A percentile compares a stretch with the other conserved stretches of the same genome.
phyloP scores from a whole-genome alignment of 345 rosid species.

The Gossypium ekmanianum region DNA sequence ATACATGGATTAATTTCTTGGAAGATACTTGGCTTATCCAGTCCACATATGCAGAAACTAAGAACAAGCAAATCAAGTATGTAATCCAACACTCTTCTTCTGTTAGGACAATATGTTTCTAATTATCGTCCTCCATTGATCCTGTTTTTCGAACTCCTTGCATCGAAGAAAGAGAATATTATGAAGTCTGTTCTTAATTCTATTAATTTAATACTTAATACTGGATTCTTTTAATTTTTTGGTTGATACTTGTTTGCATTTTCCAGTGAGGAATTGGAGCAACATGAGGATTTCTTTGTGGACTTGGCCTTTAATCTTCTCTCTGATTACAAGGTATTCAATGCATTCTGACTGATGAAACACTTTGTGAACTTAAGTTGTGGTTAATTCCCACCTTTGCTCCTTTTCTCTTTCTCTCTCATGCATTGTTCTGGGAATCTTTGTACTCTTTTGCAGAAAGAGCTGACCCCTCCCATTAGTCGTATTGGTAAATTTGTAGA shows the following conservation, averaged over 20 bases:
- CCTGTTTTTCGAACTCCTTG: neutral
- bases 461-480: conserved; percentile 65
- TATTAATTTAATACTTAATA: neutral
- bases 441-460: conserved; percentile 48
- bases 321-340: conserved; percentile 63
- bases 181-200: conserved; percentile 8
- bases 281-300: conserved; percentile 70
- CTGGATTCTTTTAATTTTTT: neutral
- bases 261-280: conserved; percentile 77
- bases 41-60: conserved; percentile 52
- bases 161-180: neutral
- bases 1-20: conserved; percentile 87
- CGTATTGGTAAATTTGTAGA: conserved; percentile 79
- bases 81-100: conserved; percentile 19
- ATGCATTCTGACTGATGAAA: neutral
- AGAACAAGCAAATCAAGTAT: conserved; percentile 59
- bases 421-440: neutral
- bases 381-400: neutral
- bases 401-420: neutral
- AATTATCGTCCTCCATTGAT: neutral
- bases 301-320: conserved; percentile 67
- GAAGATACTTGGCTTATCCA: conserved; percentile 92
- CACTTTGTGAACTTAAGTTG: neutral
- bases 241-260: conserved; percentile 22
- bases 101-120: neutral